phyloP scores from a whole-genome alignment of 2,329 filamentous ascomycete species.

The Fusarium sp. region DNA sequence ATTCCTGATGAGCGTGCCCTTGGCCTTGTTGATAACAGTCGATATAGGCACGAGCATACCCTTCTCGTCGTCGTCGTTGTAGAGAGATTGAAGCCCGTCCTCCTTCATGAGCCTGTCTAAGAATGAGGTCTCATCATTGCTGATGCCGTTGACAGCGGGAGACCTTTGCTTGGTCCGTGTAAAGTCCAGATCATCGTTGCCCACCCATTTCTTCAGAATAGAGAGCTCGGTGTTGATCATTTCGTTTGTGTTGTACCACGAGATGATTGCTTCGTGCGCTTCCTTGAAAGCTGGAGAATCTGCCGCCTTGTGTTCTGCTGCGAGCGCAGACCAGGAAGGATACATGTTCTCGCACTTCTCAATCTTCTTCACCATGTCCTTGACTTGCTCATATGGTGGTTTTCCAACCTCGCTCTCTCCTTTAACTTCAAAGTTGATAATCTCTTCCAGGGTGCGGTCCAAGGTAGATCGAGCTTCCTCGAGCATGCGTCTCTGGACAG shows the following conservation, averaged over 20 bases:
- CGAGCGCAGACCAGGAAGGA: constrained; percentile 81
- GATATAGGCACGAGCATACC: constrained; percentile 89
- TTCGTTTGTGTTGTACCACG: constrained; percentile 97
- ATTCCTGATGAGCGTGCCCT: constrained; percentile 89
- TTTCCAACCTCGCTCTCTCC: constrained; percentile 93
- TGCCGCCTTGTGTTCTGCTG: constrained; percentile 79
- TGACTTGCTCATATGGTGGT: constrained; percentile 86
- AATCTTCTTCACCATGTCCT: constrained; percentile 89
- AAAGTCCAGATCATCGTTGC: constrained; percentile 95
- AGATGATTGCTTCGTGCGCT: constrained; percentile 88
- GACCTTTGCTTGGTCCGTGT: constrained; percentile 78
- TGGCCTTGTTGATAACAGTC: constrained; percentile 91
- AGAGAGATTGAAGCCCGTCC: constrained; percentile 91
- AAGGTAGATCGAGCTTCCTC: constrained; percentile 84
- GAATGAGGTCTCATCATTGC: constrained; percentile 89
- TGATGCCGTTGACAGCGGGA: constrained; percentile 74
- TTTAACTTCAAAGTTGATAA: constrained; percentile 93
- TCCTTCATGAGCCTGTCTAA: constrained; percentile 95
- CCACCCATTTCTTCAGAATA: constrained; percentile 95
- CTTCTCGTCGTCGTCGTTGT: constrained; percentile 74
- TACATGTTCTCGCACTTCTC: constrained; percentile 90
- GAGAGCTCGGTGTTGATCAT: constrained; percentile 95
- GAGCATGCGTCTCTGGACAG: constrained; percentile 87
- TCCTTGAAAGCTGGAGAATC: constrained; percentile 82
- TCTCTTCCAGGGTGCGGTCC: constrained; percentile 83